Evolutionary conservation across 1,284 basidiomycete genomes (phyloP).

Genomic region (Cryptococcus amylolentus): DNA sequence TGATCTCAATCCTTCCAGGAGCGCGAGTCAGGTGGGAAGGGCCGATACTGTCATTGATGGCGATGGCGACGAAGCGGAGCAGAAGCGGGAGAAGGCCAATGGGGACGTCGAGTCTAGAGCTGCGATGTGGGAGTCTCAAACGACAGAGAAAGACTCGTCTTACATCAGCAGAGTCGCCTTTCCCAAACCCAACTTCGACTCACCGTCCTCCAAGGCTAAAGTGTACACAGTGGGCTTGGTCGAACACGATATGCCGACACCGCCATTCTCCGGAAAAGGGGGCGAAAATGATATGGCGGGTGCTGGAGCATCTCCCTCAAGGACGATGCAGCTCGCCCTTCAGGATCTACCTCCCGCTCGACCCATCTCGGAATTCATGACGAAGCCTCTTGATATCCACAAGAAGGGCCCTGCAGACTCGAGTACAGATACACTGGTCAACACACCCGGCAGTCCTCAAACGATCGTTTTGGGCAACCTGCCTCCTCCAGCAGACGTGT

Average conservation of each 20-base stretch:
- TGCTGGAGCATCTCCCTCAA: neutral
- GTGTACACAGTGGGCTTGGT: too few relatives aligned
- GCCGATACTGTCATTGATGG: constrained; percentile 5
- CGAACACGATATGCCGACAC: too few relatives aligned
- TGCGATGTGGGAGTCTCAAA: neutral
- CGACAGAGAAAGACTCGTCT: constrained; percentile 13
- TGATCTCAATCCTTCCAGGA: constrained; percentile 47
- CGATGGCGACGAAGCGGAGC: neutral
- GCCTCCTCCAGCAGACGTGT: too few relatives aligned
- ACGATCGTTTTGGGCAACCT: too few relatives aligned
- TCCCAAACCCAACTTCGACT: constrained; percentile 22
- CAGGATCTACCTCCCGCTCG: neutral
- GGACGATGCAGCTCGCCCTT: neutral
- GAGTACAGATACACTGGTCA: neutral
- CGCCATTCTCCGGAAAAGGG: too few relatives aligned
- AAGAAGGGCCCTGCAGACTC: neutral
- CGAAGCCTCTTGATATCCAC: neutral
- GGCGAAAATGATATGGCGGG: too few relatives aligned
- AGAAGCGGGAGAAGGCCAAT: neutral
- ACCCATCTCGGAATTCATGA: neutral
- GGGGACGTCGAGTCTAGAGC: neutral
- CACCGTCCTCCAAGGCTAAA: too few relatives aligned
- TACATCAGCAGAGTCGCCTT: constrained; percentile 38
- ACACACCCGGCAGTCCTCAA: neutral
- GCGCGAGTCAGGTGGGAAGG: constrained; percentile 39